Percentiles rank a stretch among this genome's conserved stretches.
These are phyloP conservation scores for Oryza glaberrima DNA, from an alignment of 176 grass and related monocot genomes.

Conservation along the genomic window DNA sequence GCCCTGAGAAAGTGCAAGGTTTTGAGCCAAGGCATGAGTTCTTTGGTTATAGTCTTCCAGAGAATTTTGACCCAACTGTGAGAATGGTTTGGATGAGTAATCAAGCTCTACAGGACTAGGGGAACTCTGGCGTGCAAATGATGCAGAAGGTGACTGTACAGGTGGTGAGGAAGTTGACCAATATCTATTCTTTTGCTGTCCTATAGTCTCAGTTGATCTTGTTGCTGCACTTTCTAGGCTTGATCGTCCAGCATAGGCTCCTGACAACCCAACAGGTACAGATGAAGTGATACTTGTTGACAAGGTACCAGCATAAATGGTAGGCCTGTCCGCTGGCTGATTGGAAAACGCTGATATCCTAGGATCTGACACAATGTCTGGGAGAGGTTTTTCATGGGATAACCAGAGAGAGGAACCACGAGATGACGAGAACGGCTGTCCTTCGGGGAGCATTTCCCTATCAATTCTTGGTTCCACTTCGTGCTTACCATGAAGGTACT, in stretches of 20 bases:
- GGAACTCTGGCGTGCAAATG: slow-evolving; percentile 50
- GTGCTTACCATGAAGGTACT: slow-evolving; percentile 50
- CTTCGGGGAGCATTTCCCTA: slow-evolving; percentile 49
- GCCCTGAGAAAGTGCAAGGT: slow-evolving; percentile 30
- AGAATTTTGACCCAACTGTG: slow-evolving; percentile 44
- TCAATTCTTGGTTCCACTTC: slow-evolving; percentile 50
- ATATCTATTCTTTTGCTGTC: slow-evolving; percentile 65
- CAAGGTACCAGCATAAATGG: slow-evolving; percentile 37
- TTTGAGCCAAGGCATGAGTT: slow-evolving; percentile 41
- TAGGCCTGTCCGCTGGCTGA: slow-evolving; percentile 46
- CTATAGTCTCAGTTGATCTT: slow-evolving; percentile 47
- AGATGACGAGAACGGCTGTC: slow-evolving; percentile 35
- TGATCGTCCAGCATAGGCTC: slow-evolving; percentile 50
- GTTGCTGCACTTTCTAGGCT: slow-evolving; percentile 32
- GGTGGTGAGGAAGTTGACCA: slow-evolving; percentile 62
- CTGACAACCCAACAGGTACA: slow-evolving; percentile 50
- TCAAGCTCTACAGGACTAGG: slow-evolving; percentile 57
- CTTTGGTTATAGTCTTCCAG: slow-evolving; percentile 48
- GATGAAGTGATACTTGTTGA: slow-evolving; percentile 51
- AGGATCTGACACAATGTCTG: slow-evolving; percentile 46
- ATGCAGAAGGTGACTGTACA: slow-evolving; percentile 44
- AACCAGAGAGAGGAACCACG: slow-evolving; percentile 48
- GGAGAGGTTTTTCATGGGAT: slow-evolving; percentile 26
- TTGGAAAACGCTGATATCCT: slow-evolving; percentile 52
- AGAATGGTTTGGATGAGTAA: slow-evolving; percentile 48